phyloP scores from a whole-genome alignment of 2,329 filamentous ascomycete genomes.

The Helicocarpus griseus region DNA sequence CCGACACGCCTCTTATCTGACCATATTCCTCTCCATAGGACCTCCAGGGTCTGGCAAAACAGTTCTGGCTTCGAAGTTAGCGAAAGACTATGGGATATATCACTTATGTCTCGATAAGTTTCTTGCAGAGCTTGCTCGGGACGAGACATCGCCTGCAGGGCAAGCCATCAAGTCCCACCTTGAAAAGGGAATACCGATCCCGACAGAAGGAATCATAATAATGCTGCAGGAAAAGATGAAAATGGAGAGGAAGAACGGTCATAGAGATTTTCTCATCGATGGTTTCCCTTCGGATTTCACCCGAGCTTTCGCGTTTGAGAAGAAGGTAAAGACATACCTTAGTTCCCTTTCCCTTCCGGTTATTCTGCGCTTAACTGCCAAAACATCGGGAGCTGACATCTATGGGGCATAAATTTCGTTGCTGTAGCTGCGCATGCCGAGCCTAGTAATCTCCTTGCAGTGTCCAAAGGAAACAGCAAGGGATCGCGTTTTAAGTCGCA shows the following conservation, averaged over 20 bases:
- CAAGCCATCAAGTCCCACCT: not conserved
- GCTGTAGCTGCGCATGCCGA: not conserved
- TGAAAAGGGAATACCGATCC: not conserved
- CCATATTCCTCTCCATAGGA: constrained; percentile 1
- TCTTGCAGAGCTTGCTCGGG: constrained; percentile 5
- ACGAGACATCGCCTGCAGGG: not conserved
- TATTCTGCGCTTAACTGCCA: not conserved
- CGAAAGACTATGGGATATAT: constrained; percentile 5
- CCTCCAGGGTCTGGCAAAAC: constrained; percentile 8
- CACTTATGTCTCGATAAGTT: constrained; percentile 9
- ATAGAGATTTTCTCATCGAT: constrained; percentile 7
- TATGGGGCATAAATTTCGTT: too few relatives aligned
- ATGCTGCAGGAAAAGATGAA: constrained; percentile 6
- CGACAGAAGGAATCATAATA: constrained; percentile 4
- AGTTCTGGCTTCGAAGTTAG: constrained; percentile 6
- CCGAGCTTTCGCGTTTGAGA: constrained; percentile 8
- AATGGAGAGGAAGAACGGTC: constrained; percentile 3
- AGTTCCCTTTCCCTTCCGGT: not conserved
- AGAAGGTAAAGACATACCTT: constrained; percentile 1
- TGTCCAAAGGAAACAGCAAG: not conserved
- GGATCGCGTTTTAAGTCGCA: not conserved
- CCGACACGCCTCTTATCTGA: not conserved
- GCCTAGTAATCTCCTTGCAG: not conserved
- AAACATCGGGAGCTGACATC: too few relatives aligned
- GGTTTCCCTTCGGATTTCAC: constrained; percentile 7